Base-by-base conservation (phyloP, 306 rosid species). In the Hippophae tibetana region DNA sequence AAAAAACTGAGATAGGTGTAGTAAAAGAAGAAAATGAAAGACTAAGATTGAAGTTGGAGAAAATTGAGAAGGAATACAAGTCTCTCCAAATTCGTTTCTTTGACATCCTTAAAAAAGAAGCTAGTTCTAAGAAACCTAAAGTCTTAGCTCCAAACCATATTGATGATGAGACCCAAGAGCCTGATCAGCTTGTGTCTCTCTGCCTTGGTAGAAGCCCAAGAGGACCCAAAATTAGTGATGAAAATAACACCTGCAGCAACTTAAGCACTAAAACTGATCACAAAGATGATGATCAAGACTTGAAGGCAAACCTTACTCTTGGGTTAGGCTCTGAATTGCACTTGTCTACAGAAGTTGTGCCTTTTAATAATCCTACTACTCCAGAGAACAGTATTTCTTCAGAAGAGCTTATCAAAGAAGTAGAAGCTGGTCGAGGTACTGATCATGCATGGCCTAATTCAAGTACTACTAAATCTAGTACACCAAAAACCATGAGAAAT, bases 11-110 rank as follows among this genome's bases (percentile, higher is more conserved):
- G 68, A 81, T 78, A 76, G 79, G 67, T 1, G 77, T 68, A 57
- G 82, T 61, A 13, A 84, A 60, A 53, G 82, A 78, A 75, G 89
- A 83, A 66, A 83, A 83, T 10, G 64, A 72, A 52, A 77, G 71
- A 62, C 48, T 83, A 47, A 83, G 77, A 66, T 11, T 49, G 63
- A 14, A 72, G 27, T 54, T 84, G 47, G 66, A 25, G 1, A 27
- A 55, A 61, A 64, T 66, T 9, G 26, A 47, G 58, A 76, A 67
- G 54, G 82, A 84, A 26, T 76, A 78, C 63, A 52, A 72, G 64
- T 63, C 79, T 42, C 76, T 84, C 3, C 71, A 72, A 69, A 62
- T 57, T 63, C 68, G 65, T 47, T 68, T 78, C 74, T 10, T 23
- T 8, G 68, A 72, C 18, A 58, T 76, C 60, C 69, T 71, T 54